Evolutionary conservation across 805 yeast genomes (phyloP).

Genomic region (Lipomyces sp.): DNA sequence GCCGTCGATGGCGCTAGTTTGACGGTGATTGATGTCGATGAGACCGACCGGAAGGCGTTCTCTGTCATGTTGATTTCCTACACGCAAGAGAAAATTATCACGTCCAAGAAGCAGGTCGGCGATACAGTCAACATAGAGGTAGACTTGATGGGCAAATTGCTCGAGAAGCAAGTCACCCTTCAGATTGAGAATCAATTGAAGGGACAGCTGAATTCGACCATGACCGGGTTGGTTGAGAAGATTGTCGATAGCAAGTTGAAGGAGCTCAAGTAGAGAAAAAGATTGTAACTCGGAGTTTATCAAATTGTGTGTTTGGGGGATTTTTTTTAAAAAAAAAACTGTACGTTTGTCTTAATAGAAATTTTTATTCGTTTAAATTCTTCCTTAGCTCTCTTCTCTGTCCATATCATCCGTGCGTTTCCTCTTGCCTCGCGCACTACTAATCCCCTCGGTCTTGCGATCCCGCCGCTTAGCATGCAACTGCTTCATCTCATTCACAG

Average conservation of each 20-base stretch:
- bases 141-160: slow-evolving; percentile 88
- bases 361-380: not conserved
- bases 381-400: slow-evolving; percentile 47
- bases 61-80: slow-evolving; percentile 90
- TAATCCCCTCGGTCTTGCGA: slow-evolving; percentile 33
- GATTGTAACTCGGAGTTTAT: not conserved
- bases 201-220: slow-evolving; percentile 53
- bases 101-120: slow-evolving; percentile 66
- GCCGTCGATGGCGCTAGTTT: slow-evolving; percentile 91
- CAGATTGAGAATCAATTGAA: slow-evolving; percentile 55
- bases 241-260: slow-evolving; percentile 54
- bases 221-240: slow-evolving; percentile 56
- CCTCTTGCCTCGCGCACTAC: slow-evolving; percentile 46
- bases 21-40: slow-evolving; percentile 82
- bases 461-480: slow-evolving; percentile 56
- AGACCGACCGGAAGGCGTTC: slow-evolving; percentile 54
- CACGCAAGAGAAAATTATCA: slow-evolving; percentile 79
- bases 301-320: not conserved
- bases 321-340: not conserved
- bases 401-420: slow-evolving; percentile 54
- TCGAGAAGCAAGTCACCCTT: slow-evolving; percentile 79
- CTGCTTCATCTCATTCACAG: slow-evolving; percentile 77
- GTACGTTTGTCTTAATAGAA: not conserved
- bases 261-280: slow-evolving; percentile 5
- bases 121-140: slow-evolving; percentile 87